Percentiles rank a stretch among this genome's conserved stretches.
phyloP scores from a whole-genome alignment of 176 grass and related monocot species.

The bread wheat (Triticum aestivum) region IWGSC_CS_RefSeq_v2.1 NC_057803.1:719751450-719751949 shows the following conservation, averaged over 20 bases:
- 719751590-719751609: background rate
- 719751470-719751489: background rate
- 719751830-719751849: background rate
- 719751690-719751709: background rate
- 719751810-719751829: background rate
- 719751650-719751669: background rate
- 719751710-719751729: background rate
- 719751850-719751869: background rate
- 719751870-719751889: background rate
- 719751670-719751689: background rate
- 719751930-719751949: slow-evolving; percentile 53
- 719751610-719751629: background rate
- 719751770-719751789: background rate
- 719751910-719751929: background rate
- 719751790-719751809: background rate
- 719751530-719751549: background rate
- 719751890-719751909: background rate
- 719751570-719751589: background rate
- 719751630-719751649: background rate
- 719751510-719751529: background rate
- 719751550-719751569: background rate
- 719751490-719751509: background rate
- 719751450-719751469: background rate
- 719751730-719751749: background rate
- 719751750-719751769: background rate